phyloP scores from a whole-genome alignment of 1,284 basidiomycete genomes.

The Sporisorium graminicola region DNA sequence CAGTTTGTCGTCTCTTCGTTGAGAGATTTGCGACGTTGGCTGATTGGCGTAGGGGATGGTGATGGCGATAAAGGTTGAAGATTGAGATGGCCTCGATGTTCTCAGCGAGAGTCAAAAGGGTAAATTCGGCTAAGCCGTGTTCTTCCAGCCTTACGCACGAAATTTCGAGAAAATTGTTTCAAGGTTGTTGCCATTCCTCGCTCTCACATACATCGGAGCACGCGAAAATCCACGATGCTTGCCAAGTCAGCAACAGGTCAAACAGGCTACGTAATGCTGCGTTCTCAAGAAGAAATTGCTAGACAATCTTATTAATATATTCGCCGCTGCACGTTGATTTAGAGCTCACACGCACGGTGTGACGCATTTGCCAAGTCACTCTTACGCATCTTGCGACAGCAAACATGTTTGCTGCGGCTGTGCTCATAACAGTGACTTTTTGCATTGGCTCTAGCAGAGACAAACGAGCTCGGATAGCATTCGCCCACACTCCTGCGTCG shows the following conservation, averaged over 20 bases:
- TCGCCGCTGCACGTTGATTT: too few relatives aligned
- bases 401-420: not conserved
- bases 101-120: not conserved
- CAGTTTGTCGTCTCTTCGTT: not conserved
- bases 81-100: conserved; percentile 4
- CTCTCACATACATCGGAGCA: not conserved
- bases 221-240: not conserved
- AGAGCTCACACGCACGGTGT: not conserved
- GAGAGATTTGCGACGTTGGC: not conserved
- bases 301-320: too few relatives aligned
- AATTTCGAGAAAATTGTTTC: not conserved
- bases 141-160: conserved; percentile 6
- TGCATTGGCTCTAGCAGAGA: too few relatives aligned
- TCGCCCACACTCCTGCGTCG: too few relatives aligned
- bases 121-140: not conserved
- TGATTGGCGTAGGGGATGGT: not conserved
- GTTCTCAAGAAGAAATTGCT: not conserved
- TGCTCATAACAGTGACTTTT: too few relatives aligned
- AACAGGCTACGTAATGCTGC: conserved; percentile 7
- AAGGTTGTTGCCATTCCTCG: not conserved
- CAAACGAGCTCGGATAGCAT: too few relatives aligned
- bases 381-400: not conserved
- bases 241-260: not conserved
- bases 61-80: not conserved
- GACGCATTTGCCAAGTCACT: not conserved